These are phyloP conservation scores for Salinomyces thailandicus DNA, from an alignment of 2,329 filamentous ascomycete species.

Conservation along the genomic window DNA sequence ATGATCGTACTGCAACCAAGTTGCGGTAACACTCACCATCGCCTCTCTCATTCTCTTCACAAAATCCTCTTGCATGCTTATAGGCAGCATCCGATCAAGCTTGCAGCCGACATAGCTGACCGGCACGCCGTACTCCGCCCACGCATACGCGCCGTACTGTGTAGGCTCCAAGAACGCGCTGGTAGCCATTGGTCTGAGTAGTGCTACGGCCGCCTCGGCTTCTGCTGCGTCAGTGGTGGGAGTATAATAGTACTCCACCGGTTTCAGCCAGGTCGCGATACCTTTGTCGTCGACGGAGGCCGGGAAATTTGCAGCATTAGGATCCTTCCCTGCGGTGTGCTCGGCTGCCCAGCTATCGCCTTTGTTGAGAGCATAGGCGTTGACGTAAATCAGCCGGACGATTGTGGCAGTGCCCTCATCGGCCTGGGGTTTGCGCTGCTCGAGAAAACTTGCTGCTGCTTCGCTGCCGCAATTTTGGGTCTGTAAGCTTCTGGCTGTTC, in stretches of 20 bases:
- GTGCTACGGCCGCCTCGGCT: neutral
- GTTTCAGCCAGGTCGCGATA: neutral
- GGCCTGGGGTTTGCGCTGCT: neutral
- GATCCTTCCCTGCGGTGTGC: neutral
- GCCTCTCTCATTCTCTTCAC: neutral
- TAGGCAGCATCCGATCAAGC: neutral
- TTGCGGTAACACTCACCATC: neutral
- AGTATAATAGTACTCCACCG: neutral
- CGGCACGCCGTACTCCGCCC: neutral
- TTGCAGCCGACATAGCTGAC: neutral
- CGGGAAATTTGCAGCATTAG: neutral
- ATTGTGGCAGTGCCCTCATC: neutral
- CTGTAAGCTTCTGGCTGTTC: no score
- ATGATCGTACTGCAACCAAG: conserved; percentile 1
- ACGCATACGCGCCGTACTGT: neutral
- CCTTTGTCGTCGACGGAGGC: neutral
- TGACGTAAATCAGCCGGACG: neutral
- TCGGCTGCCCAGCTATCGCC: neutral
- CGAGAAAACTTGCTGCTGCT: neutral
- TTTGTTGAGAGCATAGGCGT: conserved; percentile 1
- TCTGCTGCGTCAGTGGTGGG: neutral
- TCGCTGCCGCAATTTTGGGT: neutral
- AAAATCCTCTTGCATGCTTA: neutral
- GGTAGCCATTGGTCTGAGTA: neutral
- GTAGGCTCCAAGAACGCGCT: neutral